phyloP scores from a whole-genome alignment of 192 early-diverging fungal species.

The Spizellomyces sp. region DNA sequence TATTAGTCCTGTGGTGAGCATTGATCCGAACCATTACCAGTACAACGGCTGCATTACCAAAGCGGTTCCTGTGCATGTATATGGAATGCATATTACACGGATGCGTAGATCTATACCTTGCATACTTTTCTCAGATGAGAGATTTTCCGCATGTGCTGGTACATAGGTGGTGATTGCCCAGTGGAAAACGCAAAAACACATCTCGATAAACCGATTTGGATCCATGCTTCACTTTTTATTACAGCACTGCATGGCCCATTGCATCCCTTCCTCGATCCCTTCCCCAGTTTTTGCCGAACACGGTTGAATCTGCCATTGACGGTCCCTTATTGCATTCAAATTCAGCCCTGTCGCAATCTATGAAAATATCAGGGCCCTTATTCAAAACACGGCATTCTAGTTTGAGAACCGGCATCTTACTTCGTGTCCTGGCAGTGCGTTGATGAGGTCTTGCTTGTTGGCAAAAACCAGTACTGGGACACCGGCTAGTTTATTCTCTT shows the following conservation, averaged over 20 bases:
- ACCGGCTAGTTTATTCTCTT: conserved; percentile 86
- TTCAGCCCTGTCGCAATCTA: conserved; percentile 61
- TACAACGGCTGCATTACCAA: too few relatives aligned
- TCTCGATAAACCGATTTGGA: too few relatives aligned
- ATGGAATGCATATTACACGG: too few relatives aligned
- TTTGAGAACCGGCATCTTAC: conserved; percentile 21
- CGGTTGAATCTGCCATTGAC: conserved; percentile 62
- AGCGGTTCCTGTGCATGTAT: too few relatives aligned
- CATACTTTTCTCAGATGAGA: conserved; percentile 32
- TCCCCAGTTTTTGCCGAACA: conserved; percentile 57
- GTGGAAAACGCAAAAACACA: too few relatives aligned
- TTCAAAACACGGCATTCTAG: not conserved
- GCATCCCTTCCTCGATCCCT: conserved; percentile 59
- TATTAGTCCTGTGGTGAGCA: too few relatives aligned
- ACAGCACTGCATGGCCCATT: conserved; percentile 58
- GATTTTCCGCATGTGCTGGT: too few relatives aligned
- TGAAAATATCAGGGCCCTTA: not conserved
- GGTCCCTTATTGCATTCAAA: conserved; percentile 57
- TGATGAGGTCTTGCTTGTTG: conserved; percentile 94
- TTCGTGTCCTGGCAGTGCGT: conserved; percentile 54
- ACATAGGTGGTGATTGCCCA: too few relatives aligned
- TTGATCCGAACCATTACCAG: too few relatives aligned
- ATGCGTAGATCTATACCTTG: too few relatives aligned
- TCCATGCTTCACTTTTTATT: conserved; percentile 41
- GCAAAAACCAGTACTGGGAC: conserved; percentile 94